These are phyloP conservation scores for Rhynchospora tenuis DNA, from an alignment of 176 grass and related monocot genomes.

Conservation along the genomic window DNA sequence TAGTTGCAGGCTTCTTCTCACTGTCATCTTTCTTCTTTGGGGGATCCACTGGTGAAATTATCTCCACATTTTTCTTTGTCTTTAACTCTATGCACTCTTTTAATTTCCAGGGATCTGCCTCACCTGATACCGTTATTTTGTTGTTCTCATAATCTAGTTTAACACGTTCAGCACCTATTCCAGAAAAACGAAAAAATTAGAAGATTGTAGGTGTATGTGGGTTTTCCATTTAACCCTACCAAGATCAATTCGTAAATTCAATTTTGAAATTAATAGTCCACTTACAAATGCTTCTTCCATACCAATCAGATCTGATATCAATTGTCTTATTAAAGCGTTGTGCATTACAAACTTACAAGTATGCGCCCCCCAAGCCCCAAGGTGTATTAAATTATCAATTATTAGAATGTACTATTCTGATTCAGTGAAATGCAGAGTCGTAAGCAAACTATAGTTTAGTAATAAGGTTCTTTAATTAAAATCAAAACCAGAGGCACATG, in stretches of 20 bases:
- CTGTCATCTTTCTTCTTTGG: constrained; percentile 30
- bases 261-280: not conserved
- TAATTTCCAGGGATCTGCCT: constrained; percentile 48
- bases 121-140: constrained; percentile 49
- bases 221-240: not conserved
- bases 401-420: too few species aligned
- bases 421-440: not conserved
- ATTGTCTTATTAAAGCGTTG: not conserved
- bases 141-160: constrained; percentile 28
- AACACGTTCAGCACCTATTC: constrained; percentile 38
- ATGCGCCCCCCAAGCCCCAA: not conserved
- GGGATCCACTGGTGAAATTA: constrained; percentile 51
- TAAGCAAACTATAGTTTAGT: not conserved
- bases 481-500: not conserved
- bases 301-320: not conserved
- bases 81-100: constrained; percentile 39
- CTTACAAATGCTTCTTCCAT: not conserved
- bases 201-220: too few species aligned
- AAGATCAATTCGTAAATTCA: not conserved
- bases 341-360: not conserved
- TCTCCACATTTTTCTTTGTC: constrained; percentile 40
- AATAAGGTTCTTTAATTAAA: not conserved
- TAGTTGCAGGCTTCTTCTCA: constrained; percentile 9
- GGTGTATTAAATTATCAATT: too few species aligned
- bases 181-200: not conserved